These are phyloP conservation scores for Vitis vinifera DNA, from an alignment of 164 flowering plant species.

Conservation along the genomic window ASM3070453v1 NC_081812.1:9262001-9262500, in stretches of 20 bases:
- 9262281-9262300: constrained; percentile 87
- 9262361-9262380: too few species aligned
- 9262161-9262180: too few species aligned
- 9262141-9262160: too few species aligned
- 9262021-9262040: too few species aligned
- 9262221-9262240: constrained; percentile 44
- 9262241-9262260: constrained; percentile 81
- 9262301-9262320: constrained; percentile 78
- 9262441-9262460: neutral
- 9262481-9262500: neutral
- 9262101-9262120: too few species aligned
- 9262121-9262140: too few species aligned
- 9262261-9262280: constrained; percentile 79
- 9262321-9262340: constrained; percentile 50
- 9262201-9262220: neutral
- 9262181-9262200: too few species aligned
- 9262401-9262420: neutral
- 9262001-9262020: too few species aligned
- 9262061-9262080: too few species aligned
- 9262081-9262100: too few species aligned
- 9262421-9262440: neutral
- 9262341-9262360: neutral
- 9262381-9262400: too few species aligned
- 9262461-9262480: neutral
- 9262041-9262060: too few species aligned